Evolutionary conservation across 2,329 filamentous ascomycete genomes (phyloP).

Genomic region (Cryphonectria carpinicola): DNA sequence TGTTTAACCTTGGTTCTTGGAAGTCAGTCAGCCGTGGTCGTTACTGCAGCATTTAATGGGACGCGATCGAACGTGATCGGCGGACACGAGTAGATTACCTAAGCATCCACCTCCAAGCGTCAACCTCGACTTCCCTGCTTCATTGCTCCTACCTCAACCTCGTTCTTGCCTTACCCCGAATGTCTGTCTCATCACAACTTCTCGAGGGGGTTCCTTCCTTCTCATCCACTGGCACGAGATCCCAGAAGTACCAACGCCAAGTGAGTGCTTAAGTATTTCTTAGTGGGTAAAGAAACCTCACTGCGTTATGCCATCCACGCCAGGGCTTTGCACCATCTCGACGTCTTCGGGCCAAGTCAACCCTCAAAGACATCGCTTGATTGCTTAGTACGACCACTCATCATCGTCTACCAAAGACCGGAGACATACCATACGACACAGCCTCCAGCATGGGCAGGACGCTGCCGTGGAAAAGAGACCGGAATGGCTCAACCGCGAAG

Average conservation of each 20-base stretch:
- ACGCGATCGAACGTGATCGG: slow-evolving; percentile 8
- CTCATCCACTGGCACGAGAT: not conserved
- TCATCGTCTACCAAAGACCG: not conserved
- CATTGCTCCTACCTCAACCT: not conserved
- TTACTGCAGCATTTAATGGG: not conserved
- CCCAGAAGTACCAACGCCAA: not conserved
- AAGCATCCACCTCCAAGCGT: not conserved
- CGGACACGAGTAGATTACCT: not conserved
- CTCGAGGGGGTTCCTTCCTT: not conserved
- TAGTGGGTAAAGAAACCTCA: not conserved
- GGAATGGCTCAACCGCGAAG: not conserved
- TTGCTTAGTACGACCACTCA: no score
- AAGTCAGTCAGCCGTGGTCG: not conserved
- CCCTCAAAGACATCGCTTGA: no score
- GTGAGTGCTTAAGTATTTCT: no score
- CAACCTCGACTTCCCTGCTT: not conserved
- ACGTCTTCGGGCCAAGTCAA: no score
- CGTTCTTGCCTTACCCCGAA: not conserved
- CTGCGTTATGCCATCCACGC: not conserved
- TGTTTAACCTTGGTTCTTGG: not conserved
- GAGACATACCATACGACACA: not conserved
- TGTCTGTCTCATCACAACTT: not conserved
- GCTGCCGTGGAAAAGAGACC: slow-evolving; percentile 24
- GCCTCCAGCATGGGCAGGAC: slow-evolving; percentile 20
- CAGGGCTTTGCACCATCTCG: not conserved